A percentile compares a stretch with the other conserved stretches of the same genome.
Conservation (phyloP, 2,329 filamentous ascomycete genomes). For the Allantophomopsis cytisporea region DNA sequence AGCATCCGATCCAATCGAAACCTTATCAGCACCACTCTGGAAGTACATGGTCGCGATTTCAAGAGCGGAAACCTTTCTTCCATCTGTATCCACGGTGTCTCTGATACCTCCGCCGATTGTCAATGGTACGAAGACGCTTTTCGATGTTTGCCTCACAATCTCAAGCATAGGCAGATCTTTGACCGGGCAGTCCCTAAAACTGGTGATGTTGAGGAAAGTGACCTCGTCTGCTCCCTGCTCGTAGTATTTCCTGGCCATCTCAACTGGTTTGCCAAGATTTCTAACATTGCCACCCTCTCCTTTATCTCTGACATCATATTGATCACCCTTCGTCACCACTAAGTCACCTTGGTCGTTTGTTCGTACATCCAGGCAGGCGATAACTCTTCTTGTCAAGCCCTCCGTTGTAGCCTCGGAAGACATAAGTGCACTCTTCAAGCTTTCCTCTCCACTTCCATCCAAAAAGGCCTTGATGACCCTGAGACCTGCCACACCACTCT, state of each 20-base stretch:
- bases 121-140: constrained; percentile 89
- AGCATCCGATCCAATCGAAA: constrained; percentile 91
- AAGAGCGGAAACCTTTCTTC: constrained; percentile 73
- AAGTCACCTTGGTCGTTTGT: constrained; percentile 90
- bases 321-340: constrained; percentile 95
- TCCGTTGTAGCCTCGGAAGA: constrained; percentile 25
- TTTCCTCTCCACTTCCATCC: constrained; percentile 47
- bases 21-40: constrained; percentile 92
- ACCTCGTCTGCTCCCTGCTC: constrained; percentile 94
- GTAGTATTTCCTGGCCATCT: constrained; percentile 89
- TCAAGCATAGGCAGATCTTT: constrained; percentile 94
- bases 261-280: constrained; percentile 93
- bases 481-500: constrained; percentile 82
- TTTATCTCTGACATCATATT: constrained; percentile 97
- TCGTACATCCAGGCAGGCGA: constrained; percentile 91
- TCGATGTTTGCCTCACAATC: constrained; percentile 71
- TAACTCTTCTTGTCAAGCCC: constrained; percentile 82
- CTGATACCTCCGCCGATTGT: constrained; percentile 93
- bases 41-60: constrained; percentile 97
- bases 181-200: constrained; percentile 87
- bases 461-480: constrained; percentile 77
- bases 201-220: constrained; percentile 96
- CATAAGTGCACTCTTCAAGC: constrained; percentile 23
- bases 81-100: constrained; percentile 82
- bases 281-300: constrained; percentile 53